phyloP scores from a whole-genome alignment of 192 early-diverging fungal species.

The Backusella luteola region DNA sequence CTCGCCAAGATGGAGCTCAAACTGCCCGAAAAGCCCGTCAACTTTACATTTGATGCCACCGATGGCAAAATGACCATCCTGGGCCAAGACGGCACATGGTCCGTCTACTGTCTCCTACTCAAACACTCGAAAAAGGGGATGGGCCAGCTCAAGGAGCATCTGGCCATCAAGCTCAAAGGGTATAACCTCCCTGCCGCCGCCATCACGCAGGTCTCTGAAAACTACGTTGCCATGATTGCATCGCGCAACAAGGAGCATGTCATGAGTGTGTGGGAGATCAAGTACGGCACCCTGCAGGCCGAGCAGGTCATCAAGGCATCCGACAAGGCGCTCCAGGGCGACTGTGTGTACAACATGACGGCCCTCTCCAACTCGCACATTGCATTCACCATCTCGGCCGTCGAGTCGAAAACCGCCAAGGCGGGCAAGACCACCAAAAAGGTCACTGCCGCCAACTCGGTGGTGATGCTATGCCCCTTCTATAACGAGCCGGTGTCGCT shows the following conservation, averaged over 20 bases:
- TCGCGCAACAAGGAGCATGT: constrained; percentile 32
- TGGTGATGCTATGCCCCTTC: constrained; percentile 43
- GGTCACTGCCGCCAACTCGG: constrained; percentile 25
- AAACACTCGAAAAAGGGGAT: constrained; percentile 31
- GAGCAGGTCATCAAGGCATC: constrained; percentile 18
- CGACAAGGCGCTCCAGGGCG: background rate
- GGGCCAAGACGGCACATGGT: constrained; percentile 22
- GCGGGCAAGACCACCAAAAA: constrained; percentile 1
- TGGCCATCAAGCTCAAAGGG: constrained; percentile 12
- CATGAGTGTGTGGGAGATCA: constrained; percentile 50
- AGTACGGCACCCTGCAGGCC: constrained; percentile 53
- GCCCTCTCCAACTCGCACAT: constrained; percentile 42
- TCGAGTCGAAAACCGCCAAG: constrained; percentile 21
- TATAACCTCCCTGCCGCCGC: constrained; percentile 7
- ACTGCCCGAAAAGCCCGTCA: constrained; percentile 5
- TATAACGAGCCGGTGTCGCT: constrained; percentile 50
- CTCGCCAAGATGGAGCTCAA: constrained; percentile 39
- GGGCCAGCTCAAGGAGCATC: constrained; percentile 7
- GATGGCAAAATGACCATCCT: constrained; percentile 21
- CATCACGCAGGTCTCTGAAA: constrained; percentile 38
- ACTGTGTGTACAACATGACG: constrained; percentile 23
- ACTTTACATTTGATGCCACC: constrained; percentile 23
- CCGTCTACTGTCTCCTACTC: constrained; percentile 25
- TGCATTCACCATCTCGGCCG: constrained; percentile 35
- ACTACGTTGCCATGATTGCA: constrained; percentile 45